Conservation (phyloP, 108 stramenopile species). For the Cyclotella choctawhatcheeana region DNA sequence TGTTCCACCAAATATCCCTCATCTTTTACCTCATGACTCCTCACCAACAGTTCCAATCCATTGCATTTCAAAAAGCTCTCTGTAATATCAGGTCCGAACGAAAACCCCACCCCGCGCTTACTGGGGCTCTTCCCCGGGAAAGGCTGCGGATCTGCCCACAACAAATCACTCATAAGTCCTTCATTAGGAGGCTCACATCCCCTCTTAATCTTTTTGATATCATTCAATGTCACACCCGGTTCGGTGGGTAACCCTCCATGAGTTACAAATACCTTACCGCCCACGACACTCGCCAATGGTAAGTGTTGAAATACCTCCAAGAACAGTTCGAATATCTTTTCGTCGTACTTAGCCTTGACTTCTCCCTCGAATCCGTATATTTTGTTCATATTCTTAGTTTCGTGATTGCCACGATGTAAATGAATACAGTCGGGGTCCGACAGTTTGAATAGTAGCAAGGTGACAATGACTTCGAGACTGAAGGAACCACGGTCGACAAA, state of each 20-base stretch:
- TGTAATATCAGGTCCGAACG: conserved; percentile 91
- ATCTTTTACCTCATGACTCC: conserved; percentile 96
- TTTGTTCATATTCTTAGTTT: conserved; percentile 94
- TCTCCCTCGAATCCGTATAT: conserved; percentile 99
- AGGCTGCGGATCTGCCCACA: conserved; percentile 99
- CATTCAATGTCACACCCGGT: conserved; percentile 95
- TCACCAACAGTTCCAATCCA: conserved; percentile 81
- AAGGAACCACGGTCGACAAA: conserved; percentile 99
- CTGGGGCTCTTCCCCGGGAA: conserved; percentile 96
- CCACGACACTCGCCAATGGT: conserved; percentile 94
- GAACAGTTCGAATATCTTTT: conserved; percentile 98
- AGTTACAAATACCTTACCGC: conserved; percentile 94
- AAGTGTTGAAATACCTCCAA: conserved; percentile 98
- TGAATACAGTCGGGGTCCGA: conserved; percentile 93
- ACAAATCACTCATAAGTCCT: conserved; percentile 97
- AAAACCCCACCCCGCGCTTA: conserved; percentile 97
- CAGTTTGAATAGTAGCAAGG: conserved; percentile 96
- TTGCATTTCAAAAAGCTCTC: conserved; percentile 92
- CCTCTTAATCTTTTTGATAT: conserved; percentile 95
- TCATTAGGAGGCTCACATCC: conserved; percentile 98
- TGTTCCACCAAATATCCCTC: conserved; percentile 99
- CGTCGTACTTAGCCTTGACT: conserved; percentile 98
- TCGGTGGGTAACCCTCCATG: conserved; percentile 97
- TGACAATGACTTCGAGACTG: conserved; percentile 95
- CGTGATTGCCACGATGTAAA: conserved; percentile 95